Evolutionary conservation across 345 rosid species (phyloP).

Genomic region (Lepidium didymum): DNA sequence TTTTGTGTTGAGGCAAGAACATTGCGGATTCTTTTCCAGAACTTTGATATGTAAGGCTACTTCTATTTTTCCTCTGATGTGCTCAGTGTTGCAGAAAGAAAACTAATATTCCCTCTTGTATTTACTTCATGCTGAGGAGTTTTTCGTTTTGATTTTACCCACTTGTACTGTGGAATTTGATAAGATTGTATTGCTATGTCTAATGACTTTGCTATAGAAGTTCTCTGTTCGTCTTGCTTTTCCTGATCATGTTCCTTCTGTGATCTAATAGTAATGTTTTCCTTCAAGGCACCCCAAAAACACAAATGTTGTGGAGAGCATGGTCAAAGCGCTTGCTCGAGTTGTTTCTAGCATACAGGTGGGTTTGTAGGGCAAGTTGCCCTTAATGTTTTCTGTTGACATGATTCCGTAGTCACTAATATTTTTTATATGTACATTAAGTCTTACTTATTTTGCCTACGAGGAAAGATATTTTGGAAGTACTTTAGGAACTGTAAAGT

Average conservation of each 20-base stretch:
- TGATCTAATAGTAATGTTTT: conserved; percentile 7
- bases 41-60: conserved; percentile 85
- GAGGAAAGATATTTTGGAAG: not conserved
- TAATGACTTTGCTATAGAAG: not conserved
- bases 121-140: not conserved
- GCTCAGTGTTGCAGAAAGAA: conserved; percentile 13
- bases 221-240: conserved; percentile 7
- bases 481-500: not conserved
- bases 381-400: conserved; percentile 1
- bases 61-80: conserved; percentile 11
- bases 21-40: conserved; percentile 71
- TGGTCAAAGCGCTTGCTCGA: conserved; percentile 96
- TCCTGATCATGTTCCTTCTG: not conserved
- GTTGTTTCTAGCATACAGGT: conserved; percentile 96
- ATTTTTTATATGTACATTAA: not conserved
- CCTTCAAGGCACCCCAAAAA: conserved; percentile 80
- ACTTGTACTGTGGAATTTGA: not conserved
- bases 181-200: not conserved
- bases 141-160: not conserved
- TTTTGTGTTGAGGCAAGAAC: conserved; percentile 96
- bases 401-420: not conserved
- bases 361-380: conserved; percentile 16
- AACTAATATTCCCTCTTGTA: not conserved
- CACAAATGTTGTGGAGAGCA: conserved; percentile 94
- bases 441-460: not conserved